Percentiles rank a stretch among this genome's conserved stretches.
These are phyloP conservation scores for Boechera retrofracta DNA, from an alignment of 345 rosid genomes.

Conservation along the genomic window DNA sequence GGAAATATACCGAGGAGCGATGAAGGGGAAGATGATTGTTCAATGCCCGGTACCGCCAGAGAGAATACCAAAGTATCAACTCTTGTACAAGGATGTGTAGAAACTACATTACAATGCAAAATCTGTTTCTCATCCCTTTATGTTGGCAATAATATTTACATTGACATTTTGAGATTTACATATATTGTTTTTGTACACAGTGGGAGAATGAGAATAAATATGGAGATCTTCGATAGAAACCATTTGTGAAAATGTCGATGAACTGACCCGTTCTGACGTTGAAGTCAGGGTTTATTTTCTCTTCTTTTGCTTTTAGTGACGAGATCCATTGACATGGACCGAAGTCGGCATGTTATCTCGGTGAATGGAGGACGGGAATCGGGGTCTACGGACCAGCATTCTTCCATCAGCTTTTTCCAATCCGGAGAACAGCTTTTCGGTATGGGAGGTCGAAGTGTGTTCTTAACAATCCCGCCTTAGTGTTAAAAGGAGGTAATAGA, in stretches of 20 bases:
- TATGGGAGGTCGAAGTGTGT: constrained; percentile 63
- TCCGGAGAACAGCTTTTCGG: constrained; percentile 59
- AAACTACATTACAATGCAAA: constrained; percentile 14
- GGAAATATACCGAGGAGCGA: constrained; percentile 90
- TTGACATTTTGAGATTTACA: constrained; percentile 9
- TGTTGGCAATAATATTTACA: constrained; percentile 25
- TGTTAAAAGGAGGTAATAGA: background rate
- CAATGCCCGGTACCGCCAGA: constrained; percentile 79
- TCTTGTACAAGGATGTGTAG: constrained; percentile 74
- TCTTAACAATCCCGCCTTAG: constrained; percentile 70
- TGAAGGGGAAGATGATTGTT: constrained; percentile 94
- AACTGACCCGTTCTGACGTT: constrained; percentile 10
- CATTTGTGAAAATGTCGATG: background rate
- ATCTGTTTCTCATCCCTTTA: constrained; percentile 16
- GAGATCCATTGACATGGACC: constrained; percentile 52
- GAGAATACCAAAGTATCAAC: constrained; percentile 79
- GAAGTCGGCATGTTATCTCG: constrained; percentile 57
- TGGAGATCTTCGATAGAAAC: background rate
- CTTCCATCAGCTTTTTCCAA: constrained; percentile 67
- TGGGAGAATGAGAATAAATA: constrained; percentile 29
- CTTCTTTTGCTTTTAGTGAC: constrained; percentile 46
- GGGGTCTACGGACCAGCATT: constrained; percentile 71
- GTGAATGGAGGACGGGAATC: constrained; percentile 66
- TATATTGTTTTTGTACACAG: background rate
- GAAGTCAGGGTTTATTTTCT: constrained; percentile 41